Conservation (phyloP, 2,329 filamentous ascomycete species). For the Fusarium poae region DNA sequence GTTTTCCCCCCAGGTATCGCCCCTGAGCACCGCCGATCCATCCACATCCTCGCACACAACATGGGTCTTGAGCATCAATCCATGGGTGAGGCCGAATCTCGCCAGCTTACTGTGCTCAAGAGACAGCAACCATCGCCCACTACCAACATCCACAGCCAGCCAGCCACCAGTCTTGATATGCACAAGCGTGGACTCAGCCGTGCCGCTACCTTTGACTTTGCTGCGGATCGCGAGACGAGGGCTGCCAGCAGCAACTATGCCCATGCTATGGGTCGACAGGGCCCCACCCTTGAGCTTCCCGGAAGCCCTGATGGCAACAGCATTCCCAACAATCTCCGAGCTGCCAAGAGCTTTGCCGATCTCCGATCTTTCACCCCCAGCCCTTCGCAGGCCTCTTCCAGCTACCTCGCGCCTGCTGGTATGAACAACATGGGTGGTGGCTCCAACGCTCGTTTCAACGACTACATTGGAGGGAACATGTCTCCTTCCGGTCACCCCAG, state of each 20-base stretch:
- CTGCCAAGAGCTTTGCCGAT: slow-evolving; percentile 97
- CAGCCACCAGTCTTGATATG: slow-evolving; percentile 78
- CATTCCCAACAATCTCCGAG: slow-evolving; percentile 84
- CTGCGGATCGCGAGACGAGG: slow-evolving; percentile 78
- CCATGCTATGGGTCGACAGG: slow-evolving; percentile 81
- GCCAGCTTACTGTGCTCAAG: slow-evolving; percentile 92
- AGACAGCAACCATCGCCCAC: slow-evolving; percentile 66
- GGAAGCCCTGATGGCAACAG: slow-evolving; percentile 76
- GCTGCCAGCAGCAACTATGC: slow-evolving; percentile 75
- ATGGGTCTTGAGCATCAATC: slow-evolving; percentile 93
- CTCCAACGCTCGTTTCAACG: slow-evolving; percentile 59
- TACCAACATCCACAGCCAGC: slow-evolving; percentile 67
- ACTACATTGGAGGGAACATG: slow-evolving; percentile 59
- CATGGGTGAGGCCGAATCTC: slow-evolving; percentile 86
- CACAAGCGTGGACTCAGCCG: slow-evolving; percentile 88
- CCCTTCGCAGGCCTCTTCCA: slow-evolving; percentile 85
- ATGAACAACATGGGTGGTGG: slow-evolving; percentile 67
- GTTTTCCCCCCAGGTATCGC: slow-evolving; percentile 86
- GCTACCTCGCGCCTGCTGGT: slow-evolving; percentile 69
- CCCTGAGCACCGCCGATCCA: slow-evolving; percentile 86
- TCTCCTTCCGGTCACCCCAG: slow-evolving; percentile 53
- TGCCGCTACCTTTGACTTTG: slow-evolving; percentile 97
- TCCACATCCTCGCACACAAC: slow-evolving; percentile 95
- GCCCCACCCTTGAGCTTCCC: slow-evolving; percentile 88
- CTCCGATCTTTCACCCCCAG: slow-evolving; percentile 95